Percentiles rank a stretch among this genome's conserved stretches.
Conservation (phyloP, 1,284 basidiomycete genomes). For the Fistulina hepatica region DNA sequence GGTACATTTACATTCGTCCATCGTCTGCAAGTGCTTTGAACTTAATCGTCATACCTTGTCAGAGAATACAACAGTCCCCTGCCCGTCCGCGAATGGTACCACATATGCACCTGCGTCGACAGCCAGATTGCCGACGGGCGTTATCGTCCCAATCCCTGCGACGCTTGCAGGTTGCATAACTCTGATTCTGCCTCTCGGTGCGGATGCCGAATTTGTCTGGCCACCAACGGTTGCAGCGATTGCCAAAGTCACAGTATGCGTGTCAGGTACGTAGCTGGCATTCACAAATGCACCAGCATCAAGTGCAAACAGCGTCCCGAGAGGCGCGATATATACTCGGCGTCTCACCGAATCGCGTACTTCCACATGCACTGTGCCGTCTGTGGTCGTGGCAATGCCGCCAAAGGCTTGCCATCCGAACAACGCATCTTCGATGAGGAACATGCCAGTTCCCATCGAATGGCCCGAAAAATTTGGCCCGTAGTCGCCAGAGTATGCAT, state of each 20-base stretch:
- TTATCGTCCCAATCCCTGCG: slow-evolving; percentile 30
- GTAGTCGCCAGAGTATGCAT: slow-evolving; percentile 50
- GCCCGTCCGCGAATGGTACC: slow-evolving; percentile 32
- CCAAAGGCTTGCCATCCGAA: slow-evolving; percentile 58
- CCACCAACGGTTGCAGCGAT: slow-evolving; percentile 31
- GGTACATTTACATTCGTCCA: neutral
- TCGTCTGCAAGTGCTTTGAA: slow-evolving; percentile 14
- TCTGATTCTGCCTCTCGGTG: slow-evolving; percentile 36
- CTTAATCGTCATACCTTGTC: slow-evolving; percentile 27
- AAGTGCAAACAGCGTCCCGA: slow-evolving; percentile 35
- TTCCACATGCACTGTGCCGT: slow-evolving; percentile 33
- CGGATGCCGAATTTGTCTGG: slow-evolving; percentile 37
- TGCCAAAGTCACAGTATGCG: slow-evolving; percentile 30
- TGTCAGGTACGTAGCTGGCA: slow-evolving; percentile 31
- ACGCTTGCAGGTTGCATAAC: slow-evolving; percentile 33
- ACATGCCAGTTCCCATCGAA: slow-evolving; percentile 42
- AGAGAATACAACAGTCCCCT: no score
- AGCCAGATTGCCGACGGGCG: slow-evolving; percentile 27
- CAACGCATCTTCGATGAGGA: slow-evolving; percentile 41
- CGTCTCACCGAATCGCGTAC: slow-evolving; percentile 39
- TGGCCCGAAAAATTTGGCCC: slow-evolving; percentile 51
- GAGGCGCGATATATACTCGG: slow-evolving; percentile 40
- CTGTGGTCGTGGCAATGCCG: slow-evolving; percentile 33
- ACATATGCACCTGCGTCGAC: slow-evolving; percentile 40
- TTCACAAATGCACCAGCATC: slow-evolving; percentile 49